Evolutionary conservation across 1,284 basidiomycete genomes (phyloP).

Genomic region (Ustilago cynodontis): DNA sequence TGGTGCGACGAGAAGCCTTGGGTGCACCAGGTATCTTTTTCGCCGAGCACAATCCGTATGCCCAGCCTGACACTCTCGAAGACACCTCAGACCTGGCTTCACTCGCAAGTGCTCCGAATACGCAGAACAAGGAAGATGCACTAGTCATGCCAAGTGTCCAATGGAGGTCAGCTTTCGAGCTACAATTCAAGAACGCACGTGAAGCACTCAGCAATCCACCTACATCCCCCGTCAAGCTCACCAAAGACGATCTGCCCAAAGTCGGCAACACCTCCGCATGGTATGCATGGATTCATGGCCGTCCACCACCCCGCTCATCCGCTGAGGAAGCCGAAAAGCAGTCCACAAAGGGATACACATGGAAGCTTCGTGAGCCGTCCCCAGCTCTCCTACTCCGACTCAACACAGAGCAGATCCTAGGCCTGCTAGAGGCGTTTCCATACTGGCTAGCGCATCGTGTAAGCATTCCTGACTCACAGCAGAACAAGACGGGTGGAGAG

Average conservation of each 20-base stretch:
- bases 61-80: not conserved
- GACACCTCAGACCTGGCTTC: not conserved
- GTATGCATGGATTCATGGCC: slow-evolving; percentile 54
- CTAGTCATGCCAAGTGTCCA: slow-evolving; percentile 44
- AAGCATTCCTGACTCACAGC: slow-evolving; percentile 14
- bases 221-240: slow-evolving; percentile 28
- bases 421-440: slow-evolving; percentile 39
- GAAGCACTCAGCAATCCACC: slow-evolving; percentile 45
- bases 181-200: slow-evolving; percentile 43
- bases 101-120: not conserved
- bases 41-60: slow-evolving; percentile 52
- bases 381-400: slow-evolving; percentile 25
- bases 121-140: not conserved
- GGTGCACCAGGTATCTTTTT: slow-evolving; percentile 40
- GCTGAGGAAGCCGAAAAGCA: slow-evolving; percentile 22
- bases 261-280: slow-evolving; percentile 35
- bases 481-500: not conserved
- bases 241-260: slow-evolving; percentile 39
- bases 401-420: slow-evolving; percentile 46
- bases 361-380: slow-evolving; percentile 33
- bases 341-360: slow-evolving; percentile 17
- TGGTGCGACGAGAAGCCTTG: slow-evolving; percentile 57
- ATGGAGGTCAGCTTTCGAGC: slow-evolving; percentile 38
- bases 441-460: slow-evolving; percentile 49
- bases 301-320: slow-evolving; percentile 16